Percentiles rank a stretch among this genome's conserved stretches.
phyloP scores from a whole-genome alignment of 495 filamentous ascomycete genomes.

The Thermochaetoides thermophila region DNA sequence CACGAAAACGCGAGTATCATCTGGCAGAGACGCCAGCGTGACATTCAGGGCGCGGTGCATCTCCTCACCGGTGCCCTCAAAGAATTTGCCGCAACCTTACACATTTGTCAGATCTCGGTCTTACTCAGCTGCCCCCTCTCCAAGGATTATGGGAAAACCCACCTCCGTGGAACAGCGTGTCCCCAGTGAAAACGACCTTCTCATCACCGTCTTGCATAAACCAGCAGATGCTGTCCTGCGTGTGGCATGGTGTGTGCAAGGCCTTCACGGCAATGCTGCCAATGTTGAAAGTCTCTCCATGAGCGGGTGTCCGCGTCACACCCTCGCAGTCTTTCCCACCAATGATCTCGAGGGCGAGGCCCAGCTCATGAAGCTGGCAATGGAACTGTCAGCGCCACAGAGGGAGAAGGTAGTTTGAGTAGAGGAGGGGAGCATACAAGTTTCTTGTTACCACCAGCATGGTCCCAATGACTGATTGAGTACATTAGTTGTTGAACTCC shows the following conservation, averaged over 20 bases:
- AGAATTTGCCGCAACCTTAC: constrained; percentile 97
- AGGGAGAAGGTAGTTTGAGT: constrained; percentile 1
- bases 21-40: constrained; percentile 63
- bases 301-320: constrained; percentile 56
- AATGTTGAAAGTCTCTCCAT: constrained; percentile 69
- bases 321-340: constrained; percentile 76
- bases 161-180: constrained; percentile 93
- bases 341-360: constrained; percentile 50
- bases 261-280: constrained; percentile 77
- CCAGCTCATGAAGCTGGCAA: constrained; percentile 53
- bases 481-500: neutral
- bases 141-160: constrained; percentile 6
- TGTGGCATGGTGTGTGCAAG: constrained; percentile 94
- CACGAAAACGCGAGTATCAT: constrained; percentile 90
- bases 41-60: constrained; percentile 85
- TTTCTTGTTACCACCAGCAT: constrained; percentile 80
- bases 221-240: constrained; percentile 93
- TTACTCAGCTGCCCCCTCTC: neutral
- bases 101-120: too few relatives aligned
- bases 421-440: constrained; percentile 35
- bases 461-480: constrained; percentile 54
- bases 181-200: constrained; percentile 82
- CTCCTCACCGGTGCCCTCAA: constrained; percentile 78
- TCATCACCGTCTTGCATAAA: constrained; percentile 67
- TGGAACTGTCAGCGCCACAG: too few relatives aligned